Evolutionary conservation across 1,139 yeast species (phyloP).

Genomic region (Hansenula sp.): DNA sequence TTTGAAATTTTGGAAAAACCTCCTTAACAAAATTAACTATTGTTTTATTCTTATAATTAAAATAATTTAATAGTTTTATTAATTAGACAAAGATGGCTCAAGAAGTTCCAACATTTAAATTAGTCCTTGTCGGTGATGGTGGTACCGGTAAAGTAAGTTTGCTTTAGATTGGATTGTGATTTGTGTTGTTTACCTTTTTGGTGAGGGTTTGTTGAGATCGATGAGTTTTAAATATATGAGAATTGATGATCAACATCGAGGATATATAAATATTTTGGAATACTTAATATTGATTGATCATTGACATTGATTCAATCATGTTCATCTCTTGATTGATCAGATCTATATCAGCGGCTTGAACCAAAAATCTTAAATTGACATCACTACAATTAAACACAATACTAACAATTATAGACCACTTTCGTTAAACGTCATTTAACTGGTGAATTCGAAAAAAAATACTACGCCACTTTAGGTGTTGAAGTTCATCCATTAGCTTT

Average conservation of each 20-base stretch:
- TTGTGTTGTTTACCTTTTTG: background rate
- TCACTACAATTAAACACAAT: background rate
- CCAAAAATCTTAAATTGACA: background rate
- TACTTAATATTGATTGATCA: background rate
- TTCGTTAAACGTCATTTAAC: slow-evolving; percentile 99
- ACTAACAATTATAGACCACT: slow-evolving; percentile 57
- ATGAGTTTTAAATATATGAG: no score
- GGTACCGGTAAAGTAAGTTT: slow-evolving; percentile 91
- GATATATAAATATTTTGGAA: no score
- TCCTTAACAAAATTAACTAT: background rate
- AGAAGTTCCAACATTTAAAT: slow-evolving; percentile 96
- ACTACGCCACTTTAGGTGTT: slow-evolving; percentile 98
- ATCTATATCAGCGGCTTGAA: background rate
- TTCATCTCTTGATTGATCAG: background rate
- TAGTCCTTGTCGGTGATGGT: slow-evolving; percentile 99
- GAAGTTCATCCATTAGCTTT: slow-evolving; percentile 98
- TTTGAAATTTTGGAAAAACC: background rate
- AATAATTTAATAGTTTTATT: no score
- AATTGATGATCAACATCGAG: no score
- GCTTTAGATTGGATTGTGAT: slow-evolving; percentile 19
- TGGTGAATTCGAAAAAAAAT: slow-evolving; percentile 99
- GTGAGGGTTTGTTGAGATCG: no score
- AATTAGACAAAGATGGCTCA: slow-evolving; percentile 35
- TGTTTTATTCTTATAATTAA: no score
- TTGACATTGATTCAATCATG: background rate